Evolutionary conservation across 1,284 basidiomycete species (phyloP), one percentile per base, ranked within the genome.

Genomic region (Thelephora terrestris): DNA sequence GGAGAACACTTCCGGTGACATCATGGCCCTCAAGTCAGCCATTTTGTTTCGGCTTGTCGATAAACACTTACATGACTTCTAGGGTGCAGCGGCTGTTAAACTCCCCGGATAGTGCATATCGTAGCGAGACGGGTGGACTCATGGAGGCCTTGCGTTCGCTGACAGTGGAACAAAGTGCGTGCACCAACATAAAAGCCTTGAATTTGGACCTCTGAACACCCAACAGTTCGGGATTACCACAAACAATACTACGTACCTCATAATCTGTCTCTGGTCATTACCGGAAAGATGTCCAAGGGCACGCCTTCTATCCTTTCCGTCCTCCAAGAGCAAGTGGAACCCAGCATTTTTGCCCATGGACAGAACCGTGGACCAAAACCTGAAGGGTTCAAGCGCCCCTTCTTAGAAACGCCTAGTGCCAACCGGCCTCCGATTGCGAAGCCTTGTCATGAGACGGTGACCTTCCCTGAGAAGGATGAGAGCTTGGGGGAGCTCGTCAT

Each of bases 401-500:
- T 99, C 61, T 59, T 98, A 18, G 93, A 98, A 68, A 95, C 94
- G 0, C 57, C 79, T 1, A 92, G 87, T 52, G 79, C 84, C 1
- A 63, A 71, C 12, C 74, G 86, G 9, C 71, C 75, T 4, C 73
- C 75, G 5, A 75, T 91, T 23, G 49, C 71, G 7, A 62, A 76
- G 52, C 74, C 77, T 2, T 61, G 73, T 44, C 79, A 76, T 52
- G 76, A 83, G 50, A 72, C 75, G 0, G 80, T 98, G 27, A 88
- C 95, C 57, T 99, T 99, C 60, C 96, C 96, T n/a, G 96, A 98
- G 66, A 83, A 91, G 65, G 95, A 99, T 63, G 96, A 99, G 71
- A 92, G 86, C 50, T 75, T 91, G 54, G 95, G 96, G 37, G 93
- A 98, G 69, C 62, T 98, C 6, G 71, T 79, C 42, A 74, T 97